A percentile compares a stretch with the other conserved stretches of the same genome.
phyloP scores from a whole-genome alignment of 2,329 filamentous ascomycete species.

The Alternaria gaisen region DNA sequence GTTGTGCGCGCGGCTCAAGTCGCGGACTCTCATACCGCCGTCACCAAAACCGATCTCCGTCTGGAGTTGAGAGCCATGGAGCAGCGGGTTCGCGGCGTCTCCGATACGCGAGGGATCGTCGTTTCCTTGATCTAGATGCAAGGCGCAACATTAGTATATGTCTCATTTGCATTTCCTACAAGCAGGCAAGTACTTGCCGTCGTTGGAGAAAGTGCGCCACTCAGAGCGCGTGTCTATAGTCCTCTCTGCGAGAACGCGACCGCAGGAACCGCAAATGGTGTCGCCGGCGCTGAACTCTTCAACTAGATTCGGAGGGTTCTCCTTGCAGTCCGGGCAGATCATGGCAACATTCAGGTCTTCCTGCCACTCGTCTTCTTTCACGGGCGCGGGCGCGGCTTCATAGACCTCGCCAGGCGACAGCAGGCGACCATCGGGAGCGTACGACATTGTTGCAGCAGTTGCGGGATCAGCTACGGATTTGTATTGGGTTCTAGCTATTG shows the following conservation, averaged over 20 bases:
- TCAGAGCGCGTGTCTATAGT: constrained; percentile 96
- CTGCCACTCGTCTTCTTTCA: constrained; percentile 64
- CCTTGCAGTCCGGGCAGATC: constrained; percentile 88
- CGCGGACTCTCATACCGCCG: constrained; percentile 72
- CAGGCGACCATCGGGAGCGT: constrained; percentile 46
- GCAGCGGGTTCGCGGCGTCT: constrained; percentile 87
- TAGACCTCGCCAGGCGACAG: constrained; percentile 58
- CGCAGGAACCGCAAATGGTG: constrained; percentile 91
- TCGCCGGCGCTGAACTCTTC: constrained; percentile 94
- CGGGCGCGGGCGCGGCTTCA: constrained; percentile 47
- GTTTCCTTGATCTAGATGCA: constrained; percentile 73
- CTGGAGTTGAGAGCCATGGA: constrained; percentile 88
- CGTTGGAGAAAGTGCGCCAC: constrained; percentile 98
- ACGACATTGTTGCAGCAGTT: constrained; percentile 37
- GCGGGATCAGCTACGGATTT: constrained; percentile 15
- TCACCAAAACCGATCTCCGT: constrained; percentile 88
- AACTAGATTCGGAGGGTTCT: constrained; percentile 88
- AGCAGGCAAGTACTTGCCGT: constrained; percentile 59
- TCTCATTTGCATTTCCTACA: background rate
- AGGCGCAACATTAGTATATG: constrained; percentile 3
- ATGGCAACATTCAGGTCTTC: constrained; percentile 88
- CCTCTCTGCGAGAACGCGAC: constrained; percentile 86
- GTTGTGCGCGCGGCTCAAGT: constrained; percentile 84
- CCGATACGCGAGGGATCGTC: constrained; percentile 98
- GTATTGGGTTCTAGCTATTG: constrained; percentile 26